Evolutionary conservation across 768 basidiomycete species (phyloP).

Genomic region (Macrolepiota albuminosa): DNA sequence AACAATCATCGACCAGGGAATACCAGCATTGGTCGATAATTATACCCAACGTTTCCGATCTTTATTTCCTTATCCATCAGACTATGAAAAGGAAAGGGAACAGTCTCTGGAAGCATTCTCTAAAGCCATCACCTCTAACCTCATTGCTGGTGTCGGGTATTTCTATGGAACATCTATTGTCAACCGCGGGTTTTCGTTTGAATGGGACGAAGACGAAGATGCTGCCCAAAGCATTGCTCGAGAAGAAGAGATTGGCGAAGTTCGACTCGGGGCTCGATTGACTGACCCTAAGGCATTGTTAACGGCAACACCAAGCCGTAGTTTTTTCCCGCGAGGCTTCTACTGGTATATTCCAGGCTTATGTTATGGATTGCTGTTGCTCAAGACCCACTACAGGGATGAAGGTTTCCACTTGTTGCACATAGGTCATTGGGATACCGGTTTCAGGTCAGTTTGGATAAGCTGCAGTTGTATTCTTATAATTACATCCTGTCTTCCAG

Average conservation of each 20-base stretch:
- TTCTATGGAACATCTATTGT: slow-evolving; percentile 91
- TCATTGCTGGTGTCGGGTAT: slow-evolving; percentile 91
- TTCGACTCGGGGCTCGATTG: slow-evolving; percentile 50
- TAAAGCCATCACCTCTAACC: slow-evolving; percentile 83
- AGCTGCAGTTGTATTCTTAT: not conserved
- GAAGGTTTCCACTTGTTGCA: slow-evolving; percentile 95
- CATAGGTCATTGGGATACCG: slow-evolving; percentile 91
- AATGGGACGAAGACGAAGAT: slow-evolving; percentile 78
- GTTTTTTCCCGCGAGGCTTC: slow-evolving; percentile 97
- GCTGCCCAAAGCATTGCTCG: slow-evolving; percentile 22
- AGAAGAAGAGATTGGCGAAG: slow-evolving; percentile 33
- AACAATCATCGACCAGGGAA: slow-evolving; percentile 58
- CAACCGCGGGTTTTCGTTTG: slow-evolving; percentile 79
- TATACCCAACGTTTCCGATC: slow-evolving; percentile 66
- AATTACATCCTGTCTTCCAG: slow-evolving; percentile 30
- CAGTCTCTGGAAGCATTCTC: slow-evolving; percentile 67
- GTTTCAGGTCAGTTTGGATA: slow-evolving; percentile 51
- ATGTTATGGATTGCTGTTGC: not conserved
- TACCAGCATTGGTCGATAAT: slow-evolving; percentile 55
- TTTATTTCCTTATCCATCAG: slow-evolving; percentile 63
- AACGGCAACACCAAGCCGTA: slow-evolving; percentile 92
- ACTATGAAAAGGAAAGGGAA: slow-evolving; percentile 43
- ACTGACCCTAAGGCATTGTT: slow-evolving; percentile 74
- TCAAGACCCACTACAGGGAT: slow-evolving; percentile 54
- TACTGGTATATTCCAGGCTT: slow-evolving; percentile 62